A percentile compares a stretch with the other conserved stretches of the same genome.
Evolutionary conservation across 2,329 filamentous ascomycete species (phyloP).

Genomic region (Cordyceps farinosa): DNA sequence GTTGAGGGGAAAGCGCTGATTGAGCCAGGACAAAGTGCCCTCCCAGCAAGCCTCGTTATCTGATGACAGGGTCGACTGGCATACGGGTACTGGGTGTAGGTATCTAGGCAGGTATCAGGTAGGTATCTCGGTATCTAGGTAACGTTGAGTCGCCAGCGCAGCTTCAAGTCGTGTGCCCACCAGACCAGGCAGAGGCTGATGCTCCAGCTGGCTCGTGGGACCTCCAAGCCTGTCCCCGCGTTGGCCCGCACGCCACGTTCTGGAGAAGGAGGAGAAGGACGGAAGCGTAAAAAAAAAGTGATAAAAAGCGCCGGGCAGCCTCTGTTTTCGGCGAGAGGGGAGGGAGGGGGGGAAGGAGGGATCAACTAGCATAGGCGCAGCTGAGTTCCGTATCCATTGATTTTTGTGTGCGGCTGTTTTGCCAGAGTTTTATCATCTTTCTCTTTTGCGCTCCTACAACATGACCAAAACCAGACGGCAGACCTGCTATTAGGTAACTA

Average conservation of each 20-base stretch:
- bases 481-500: no score
- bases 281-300: no score
- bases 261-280: neutral
- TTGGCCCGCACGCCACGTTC: constrained; percentile 5
- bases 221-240: neutral
- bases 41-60: neutral
- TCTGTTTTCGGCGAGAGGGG: neutral
- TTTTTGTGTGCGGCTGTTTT: neutral
- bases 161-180: constrained; percentile 2
- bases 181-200: neutral
- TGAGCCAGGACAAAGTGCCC: no score
- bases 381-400: neutral
- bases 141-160: neutral
- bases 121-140: no score
- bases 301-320: neutral
- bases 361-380: neutral
- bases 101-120: no score
- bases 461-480: neutral
- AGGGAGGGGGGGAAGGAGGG: no score
- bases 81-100: no score
- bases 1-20: neutral
- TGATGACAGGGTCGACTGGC: neutral
- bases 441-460: neutral
- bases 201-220: neutral
- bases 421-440: neutral